Conservation (phyloP, 257 asterid species). For the Salvia hispanica region DNA sequence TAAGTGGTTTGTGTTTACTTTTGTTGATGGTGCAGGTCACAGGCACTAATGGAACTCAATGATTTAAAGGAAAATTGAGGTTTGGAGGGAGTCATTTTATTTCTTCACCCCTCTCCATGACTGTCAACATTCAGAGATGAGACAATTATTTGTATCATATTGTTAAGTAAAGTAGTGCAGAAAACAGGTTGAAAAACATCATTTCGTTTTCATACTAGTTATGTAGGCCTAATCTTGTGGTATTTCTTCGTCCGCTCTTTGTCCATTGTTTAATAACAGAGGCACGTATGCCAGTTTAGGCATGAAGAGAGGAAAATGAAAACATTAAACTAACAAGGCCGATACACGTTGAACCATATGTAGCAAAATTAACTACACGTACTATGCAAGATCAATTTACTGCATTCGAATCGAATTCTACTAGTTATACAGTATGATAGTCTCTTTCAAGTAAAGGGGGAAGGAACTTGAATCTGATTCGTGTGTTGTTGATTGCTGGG, state of each 20-base stretch:
- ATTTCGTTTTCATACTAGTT: constrained; percentile 1
- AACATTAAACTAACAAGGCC: no score
- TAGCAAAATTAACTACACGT: no score
- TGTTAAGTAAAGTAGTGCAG: constrained; percentile 27
- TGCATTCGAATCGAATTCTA: no score
- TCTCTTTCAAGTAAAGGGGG: no score
- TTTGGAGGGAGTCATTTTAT: constrained; percentile 25
- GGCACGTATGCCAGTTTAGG: no score
- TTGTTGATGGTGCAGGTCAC: constrained; percentile 53
- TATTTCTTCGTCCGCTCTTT: neutral
- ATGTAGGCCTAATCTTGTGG: neutral
- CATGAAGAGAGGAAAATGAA: no score
- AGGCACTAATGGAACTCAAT: constrained; percentile 47
- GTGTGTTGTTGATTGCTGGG: no score
- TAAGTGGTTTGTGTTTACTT: neutral
- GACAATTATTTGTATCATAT: constrained; percentile 33
- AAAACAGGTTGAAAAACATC: constrained; percentile 14
- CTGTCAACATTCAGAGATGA: constrained; percentile 2
- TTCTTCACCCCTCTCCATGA: constrained; percentile 25
- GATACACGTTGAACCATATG: no score
- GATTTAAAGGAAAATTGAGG: constrained; percentile 46
- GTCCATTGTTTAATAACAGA: no score
- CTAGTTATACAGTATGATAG: no score
- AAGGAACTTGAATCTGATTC: no score
- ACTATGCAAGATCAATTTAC: no score